Percentiles rank a stretch among this genome's conserved stretches.
These are phyloP conservation scores for Candida fluviatilis DNA, from an alignment of 805 yeast species.

Conservation along the genomic window DNA sequence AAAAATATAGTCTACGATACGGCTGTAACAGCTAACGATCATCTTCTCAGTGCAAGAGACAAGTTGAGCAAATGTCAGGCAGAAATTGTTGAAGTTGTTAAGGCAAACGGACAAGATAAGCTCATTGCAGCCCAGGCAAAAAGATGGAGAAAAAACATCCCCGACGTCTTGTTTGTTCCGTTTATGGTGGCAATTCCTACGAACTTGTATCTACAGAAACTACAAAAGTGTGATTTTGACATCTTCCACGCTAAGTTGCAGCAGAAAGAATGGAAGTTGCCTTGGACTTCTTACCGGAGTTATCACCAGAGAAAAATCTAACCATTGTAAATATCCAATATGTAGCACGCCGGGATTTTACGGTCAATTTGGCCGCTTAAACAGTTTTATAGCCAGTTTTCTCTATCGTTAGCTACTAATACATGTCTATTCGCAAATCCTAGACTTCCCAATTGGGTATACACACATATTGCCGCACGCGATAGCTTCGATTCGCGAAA, in stretches of 20 bases:
- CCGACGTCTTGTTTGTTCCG: constrained; percentile 66
- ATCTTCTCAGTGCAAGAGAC: constrained; percentile 62
- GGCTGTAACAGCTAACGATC: constrained; percentile 78
- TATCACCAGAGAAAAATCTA: constrained; percentile 39
- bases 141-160: constrained; percentile 44
- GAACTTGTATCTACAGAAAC: constrained; percentile 51
- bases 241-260: constrained; percentile 41
- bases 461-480: too few relatives aligned
- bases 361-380: too few relatives aligned
- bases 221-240: constrained; percentile 66
- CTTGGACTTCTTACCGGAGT: constrained; percentile 53
- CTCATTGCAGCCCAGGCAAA: constrained; percentile 21
- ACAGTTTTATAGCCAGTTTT: too few relatives aligned
- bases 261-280: constrained; percentile 60
- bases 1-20: constrained; percentile 63
- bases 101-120: constrained; percentile 19
- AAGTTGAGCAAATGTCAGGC: constrained; percentile 40
- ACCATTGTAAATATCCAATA: neutral
- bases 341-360: too few relatives aligned
- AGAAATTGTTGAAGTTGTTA: constrained; percentile 31
- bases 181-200: constrained; percentile 66
- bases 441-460: too few relatives aligned
- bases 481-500: too few relatives aligned
- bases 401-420: too few relatives aligned
- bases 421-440: too few relatives aligned